These are phyloP conservation scores for Hypoxylon fragiforme DNA, from an alignment of 495 filamentous ascomycete genomes.

Conservation along the genomic window DNA sequence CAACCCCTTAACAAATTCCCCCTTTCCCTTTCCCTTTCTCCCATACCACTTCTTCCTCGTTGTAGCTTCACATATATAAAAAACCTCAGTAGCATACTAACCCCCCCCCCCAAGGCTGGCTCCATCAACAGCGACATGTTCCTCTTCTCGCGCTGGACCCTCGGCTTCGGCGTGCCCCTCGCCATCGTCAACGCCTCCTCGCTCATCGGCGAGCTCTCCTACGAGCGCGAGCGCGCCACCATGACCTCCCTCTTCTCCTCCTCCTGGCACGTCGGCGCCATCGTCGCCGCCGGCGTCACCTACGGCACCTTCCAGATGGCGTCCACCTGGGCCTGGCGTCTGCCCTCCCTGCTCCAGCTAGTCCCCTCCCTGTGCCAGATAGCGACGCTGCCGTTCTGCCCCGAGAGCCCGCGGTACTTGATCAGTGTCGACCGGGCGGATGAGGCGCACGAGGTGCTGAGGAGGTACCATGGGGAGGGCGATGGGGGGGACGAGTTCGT, in stretches of 20 bases:
- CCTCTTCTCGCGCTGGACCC: slow-evolving; percentile 60
- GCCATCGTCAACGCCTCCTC: slow-evolving; percentile 61
- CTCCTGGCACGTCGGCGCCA: slow-evolving; percentile 60
- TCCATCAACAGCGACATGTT: slow-evolving; percentile 54
- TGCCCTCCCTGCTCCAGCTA: slow-evolving; percentile 58
- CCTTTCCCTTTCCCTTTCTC: no score
- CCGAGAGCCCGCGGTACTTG: slow-evolving; percentile 57
- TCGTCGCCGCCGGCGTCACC: slow-evolving; percentile 58
- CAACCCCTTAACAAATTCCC: no score
- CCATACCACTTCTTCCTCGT: no score
- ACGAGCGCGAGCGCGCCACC: slow-evolving; percentile 62
- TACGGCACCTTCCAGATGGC: slow-evolving; percentile 58
- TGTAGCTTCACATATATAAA: no score
- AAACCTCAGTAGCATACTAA: no score
- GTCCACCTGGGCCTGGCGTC: slow-evolving; percentile 62
- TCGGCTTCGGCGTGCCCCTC: slow-evolving; percentile 65
- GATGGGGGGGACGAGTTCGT: slow-evolving; percentile 55
- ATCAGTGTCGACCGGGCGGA: slow-evolving; percentile 50
- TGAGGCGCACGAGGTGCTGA: slow-evolving; percentile 57
- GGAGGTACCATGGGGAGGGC: slow-evolving; percentile 62
- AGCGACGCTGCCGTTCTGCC: slow-evolving; percentile 50
- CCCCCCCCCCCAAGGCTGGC: slow-evolving; percentile 23
- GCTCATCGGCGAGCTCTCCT: slow-evolving; percentile 62
- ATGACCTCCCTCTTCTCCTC: slow-evolving; percentile 65
- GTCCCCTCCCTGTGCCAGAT: slow-evolving; percentile 57